Evolutionary conservation across 2,329 filamentous ascomycete genomes (phyloP).

Genomic region (Diaporthe nobilis): DNA sequence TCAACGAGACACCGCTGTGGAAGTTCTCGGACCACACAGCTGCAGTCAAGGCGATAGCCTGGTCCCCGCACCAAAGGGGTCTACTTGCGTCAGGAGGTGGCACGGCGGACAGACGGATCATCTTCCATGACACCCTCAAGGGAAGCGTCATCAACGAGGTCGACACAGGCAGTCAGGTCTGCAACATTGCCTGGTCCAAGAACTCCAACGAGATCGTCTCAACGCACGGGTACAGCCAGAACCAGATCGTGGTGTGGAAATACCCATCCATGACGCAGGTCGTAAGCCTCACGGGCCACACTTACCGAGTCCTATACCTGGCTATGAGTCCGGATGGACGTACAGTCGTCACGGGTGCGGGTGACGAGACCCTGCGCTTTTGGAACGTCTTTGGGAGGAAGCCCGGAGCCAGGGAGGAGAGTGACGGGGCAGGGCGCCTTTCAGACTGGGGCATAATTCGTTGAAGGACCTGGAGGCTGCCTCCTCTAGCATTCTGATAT

Average conservation of each 20-base stretch:
- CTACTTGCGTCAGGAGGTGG: constrained; percentile 96
- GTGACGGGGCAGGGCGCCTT: constrained; percentile 70
- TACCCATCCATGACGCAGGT: constrained; percentile 99
- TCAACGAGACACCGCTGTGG: constrained; percentile 91
- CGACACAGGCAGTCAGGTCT: constrained; percentile 98
- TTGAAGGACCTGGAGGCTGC: constrained; percentile 51
- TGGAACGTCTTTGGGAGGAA: constrained; percentile 96
- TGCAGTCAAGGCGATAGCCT: constrained; percentile 96
- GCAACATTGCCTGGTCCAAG: constrained; percentile 96
- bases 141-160: constrained; percentile 87
- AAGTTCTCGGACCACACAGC: constrained; percentile 96
- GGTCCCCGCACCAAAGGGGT: constrained; percentile 96
- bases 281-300: constrained; percentile 94
- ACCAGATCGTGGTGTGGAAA: constrained; percentile 99
- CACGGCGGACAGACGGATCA: constrained; percentile 95
- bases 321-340: constrained; percentile 98
- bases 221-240: constrained; percentile 97
- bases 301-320: constrained; percentile 94
- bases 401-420: constrained; percentile 78
- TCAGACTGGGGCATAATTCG: constrained; percentile 89
- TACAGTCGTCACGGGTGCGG: constrained; percentile 94
- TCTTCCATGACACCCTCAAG: constrained; percentile 97
- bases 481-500: constrained; percentile 11
- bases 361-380: constrained; percentile 95
- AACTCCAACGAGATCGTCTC: constrained; percentile 98